These are phyloP conservation scores for Vitis riparia DNA, from an alignment of 164 flowering plant genomes.

Conservation along the genomic window DNA sequence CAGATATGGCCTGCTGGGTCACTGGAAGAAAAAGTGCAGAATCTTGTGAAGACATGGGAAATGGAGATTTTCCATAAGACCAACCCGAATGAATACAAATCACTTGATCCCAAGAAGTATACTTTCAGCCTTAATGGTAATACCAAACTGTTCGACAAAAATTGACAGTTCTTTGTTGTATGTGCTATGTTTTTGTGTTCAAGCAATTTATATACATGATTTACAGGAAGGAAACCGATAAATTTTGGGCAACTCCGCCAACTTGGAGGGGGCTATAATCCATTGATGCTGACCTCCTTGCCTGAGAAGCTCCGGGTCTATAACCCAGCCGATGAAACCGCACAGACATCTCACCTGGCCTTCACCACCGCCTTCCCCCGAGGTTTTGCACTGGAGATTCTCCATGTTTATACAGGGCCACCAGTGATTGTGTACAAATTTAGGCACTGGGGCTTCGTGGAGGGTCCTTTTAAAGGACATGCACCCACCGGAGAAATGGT, in stretches of 20 bases:
- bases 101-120: slow-evolving; percentile 6
- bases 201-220: too few relatives aligned
- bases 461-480: slow-evolving; percentile 68
- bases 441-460: slow-evolving; percentile 78
- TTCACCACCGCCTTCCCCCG: slow-evolving; percentile 57
- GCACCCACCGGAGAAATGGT: slow-evolving; percentile 48
- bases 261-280: slow-evolving; percentile 58
- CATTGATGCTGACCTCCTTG: slow-evolving; percentile 48
- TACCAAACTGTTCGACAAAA: too few relatives aligned
- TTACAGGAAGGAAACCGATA: slow-evolving; percentile 44
- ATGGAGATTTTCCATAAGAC: slow-evolving; percentile 31
- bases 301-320: slow-evolving; percentile 56
- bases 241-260: not conserved
- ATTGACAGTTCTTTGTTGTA: too few relatives aligned
- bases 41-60: slow-evolving; percentile 29
- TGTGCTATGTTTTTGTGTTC: too few relatives aligned
- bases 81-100: slow-evolving; percentile 8
- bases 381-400: slow-evolving; percentile 74
- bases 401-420: slow-evolving; percentile 57
- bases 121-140: too few relatives aligned
- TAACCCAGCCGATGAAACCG: slow-evolving; percentile 62
- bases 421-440: slow-evolving; percentile 62
- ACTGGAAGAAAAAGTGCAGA: slow-evolving; percentile 29
- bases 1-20: slow-evolving; percentile 26
- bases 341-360: slow-evolving; percentile 58